Conservation (phyloP, 257 asterid genomes). For the Eustoma russellianum region DNA sequence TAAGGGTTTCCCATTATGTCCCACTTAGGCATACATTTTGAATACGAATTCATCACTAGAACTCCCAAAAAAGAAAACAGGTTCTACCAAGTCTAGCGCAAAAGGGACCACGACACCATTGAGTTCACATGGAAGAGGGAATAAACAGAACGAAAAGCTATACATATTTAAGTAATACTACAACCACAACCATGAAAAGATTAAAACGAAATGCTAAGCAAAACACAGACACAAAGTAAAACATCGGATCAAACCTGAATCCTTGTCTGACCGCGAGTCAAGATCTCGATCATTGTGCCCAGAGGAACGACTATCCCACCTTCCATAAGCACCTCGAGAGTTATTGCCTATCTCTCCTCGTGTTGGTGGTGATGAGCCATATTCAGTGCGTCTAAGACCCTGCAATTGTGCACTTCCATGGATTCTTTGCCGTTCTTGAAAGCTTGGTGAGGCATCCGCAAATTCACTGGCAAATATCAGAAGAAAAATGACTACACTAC, state of each 20-base stretch:
- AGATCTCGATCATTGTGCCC: slow-evolving; percentile 61
- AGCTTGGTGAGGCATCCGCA: slow-evolving; percentile 38
- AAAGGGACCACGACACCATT: no score
- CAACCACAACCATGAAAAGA: no score
- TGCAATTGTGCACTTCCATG: slow-evolving; percentile 36
- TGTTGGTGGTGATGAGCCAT: slow-evolving; percentile 73
- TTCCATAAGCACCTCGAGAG: slow-evolving; percentile 47
- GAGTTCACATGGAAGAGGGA: no score
- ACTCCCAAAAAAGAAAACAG: no score
- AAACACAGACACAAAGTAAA: slow-evolving; percentile 6
- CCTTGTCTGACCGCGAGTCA: slow-evolving; percentile 71
- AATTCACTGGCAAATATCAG: slow-evolving; percentile 43
- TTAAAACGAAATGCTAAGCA: no score
- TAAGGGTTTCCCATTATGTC: no score
- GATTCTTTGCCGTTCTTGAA: slow-evolving; percentile 54
- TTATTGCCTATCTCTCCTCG: slow-evolving; percentile 46
- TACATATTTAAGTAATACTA: no score
- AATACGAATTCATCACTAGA: no score
- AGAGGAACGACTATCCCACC: slow-evolving; percentile 74
- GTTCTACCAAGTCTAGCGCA: no score
- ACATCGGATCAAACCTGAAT: slow-evolving; percentile 49
- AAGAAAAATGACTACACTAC: slow-evolving; percentile 3
- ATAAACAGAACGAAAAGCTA: no score
- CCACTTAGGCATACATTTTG: no score
- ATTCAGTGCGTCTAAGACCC: slow-evolving; percentile 51